A percentile compares a stretch with the other conserved stretches of the same genome.
Evolutionary conservation across 2,329 filamentous ascomycete species (phyloP).

Genomic region (Claviceps sorghi): DNA sequence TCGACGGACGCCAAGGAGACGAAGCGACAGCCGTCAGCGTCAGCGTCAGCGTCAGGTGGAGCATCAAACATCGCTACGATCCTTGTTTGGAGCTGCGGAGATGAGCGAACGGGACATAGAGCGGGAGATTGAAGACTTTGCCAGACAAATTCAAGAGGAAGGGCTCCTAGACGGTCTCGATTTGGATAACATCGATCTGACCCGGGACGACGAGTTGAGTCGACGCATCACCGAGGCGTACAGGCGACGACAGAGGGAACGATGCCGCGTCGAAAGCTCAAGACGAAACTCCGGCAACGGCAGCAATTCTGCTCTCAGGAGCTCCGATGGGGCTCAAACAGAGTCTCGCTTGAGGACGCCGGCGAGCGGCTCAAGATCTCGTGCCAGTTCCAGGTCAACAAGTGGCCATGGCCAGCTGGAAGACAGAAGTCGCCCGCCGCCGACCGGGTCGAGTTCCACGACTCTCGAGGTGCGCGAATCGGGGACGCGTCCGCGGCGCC

Average conservation of each 20-base stretch:
- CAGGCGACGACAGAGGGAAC: slow-evolving; percentile 55
- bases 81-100: slow-evolving; percentile 66
- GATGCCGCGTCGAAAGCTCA: slow-evolving; percentile 31
- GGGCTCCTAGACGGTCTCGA: slow-evolving; percentile 80
- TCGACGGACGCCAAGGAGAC: slow-evolving; percentile 19
- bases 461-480: slow-evolving; percentile 19
- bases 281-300: slow-evolving; percentile 19
- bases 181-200: slow-evolving; percentile 69
- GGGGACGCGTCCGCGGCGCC: slow-evolving; percentile 23
- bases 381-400: slow-evolving; percentile 30
- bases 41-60: slow-evolving; percentile 56
- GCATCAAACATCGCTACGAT: slow-evolving; percentile 79
- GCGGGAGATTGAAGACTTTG: slow-evolving; percentile 77
- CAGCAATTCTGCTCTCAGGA: slow-evolving; percentile 26
- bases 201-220: slow-evolving; percentile 77
- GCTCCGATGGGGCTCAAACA: slow-evolving; percentile 9
- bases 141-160: slow-evolving; percentile 77
- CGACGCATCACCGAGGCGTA: slow-evolving; percentile 85
- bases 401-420: slow-evolving; percentile 30
- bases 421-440: slow-evolving; percentile 37
- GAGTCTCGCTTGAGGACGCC: slow-evolving; percentile 17
- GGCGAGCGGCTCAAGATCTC: slow-evolving; percentile 19
- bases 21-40: slow-evolving; percentile 35
- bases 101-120: slow-evolving; percentile 67
- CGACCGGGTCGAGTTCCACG: slow-evolving; percentile 10